These are phyloP conservation scores for Conticribra weissflogii DNA, from an alignment of 108 stramenopile genomes.

Conservation along the genomic window DNA sequence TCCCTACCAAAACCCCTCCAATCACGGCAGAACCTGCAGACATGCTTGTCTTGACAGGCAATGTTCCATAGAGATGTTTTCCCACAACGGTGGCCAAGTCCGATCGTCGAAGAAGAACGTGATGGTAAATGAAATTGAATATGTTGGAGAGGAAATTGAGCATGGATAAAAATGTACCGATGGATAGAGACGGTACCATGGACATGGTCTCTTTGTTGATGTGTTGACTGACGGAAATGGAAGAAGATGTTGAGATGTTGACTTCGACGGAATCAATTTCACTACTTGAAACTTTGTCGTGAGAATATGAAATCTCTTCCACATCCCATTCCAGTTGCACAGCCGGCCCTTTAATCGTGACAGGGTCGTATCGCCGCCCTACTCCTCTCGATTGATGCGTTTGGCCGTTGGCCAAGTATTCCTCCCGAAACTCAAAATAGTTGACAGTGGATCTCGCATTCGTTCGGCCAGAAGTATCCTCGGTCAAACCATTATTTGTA, in stretches of 20 bases:
- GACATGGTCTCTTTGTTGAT: slow-evolving; percentile 10
- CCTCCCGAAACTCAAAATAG: slow-evolving; percentile 26
- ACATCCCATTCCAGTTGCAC: slow-evolving; percentile 33
- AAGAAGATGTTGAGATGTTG: slow-evolving; percentile 2
- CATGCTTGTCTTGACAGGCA: slow-evolving; percentile 44
- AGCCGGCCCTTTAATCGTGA: slow-evolving; percentile 21
- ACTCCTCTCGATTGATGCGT: neutral
- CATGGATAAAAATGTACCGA: slow-evolving; percentile 29
- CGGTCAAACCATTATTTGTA: neutral
- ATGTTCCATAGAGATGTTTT: slow-evolving; percentile 54
- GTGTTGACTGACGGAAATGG: slow-evolving; percentile 19
- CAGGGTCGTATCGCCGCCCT: slow-evolving; percentile 22
- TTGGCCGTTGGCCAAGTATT: slow-evolving; percentile 5
- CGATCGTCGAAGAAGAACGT: slow-evolving; percentile 50
- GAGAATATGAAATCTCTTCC: neutral
- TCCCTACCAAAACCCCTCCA: slow-evolving; percentile 47
- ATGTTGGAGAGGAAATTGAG: slow-evolving; percentile 51
- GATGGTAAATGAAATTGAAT: slow-evolving; percentile 56
- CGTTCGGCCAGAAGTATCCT: too few relatives aligned
- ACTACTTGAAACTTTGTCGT: too few relatives aligned
- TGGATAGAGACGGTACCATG: slow-evolving; percentile 16
- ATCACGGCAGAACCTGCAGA: slow-evolving; percentile 51
- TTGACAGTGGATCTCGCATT: slow-evolving; percentile 2
- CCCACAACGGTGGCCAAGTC: slow-evolving; percentile 58
- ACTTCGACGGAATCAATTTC: neutral